Conservation (phyloP, 1,284 basidiomycete species). For the Coniferiporia sulphurascens region DNA sequence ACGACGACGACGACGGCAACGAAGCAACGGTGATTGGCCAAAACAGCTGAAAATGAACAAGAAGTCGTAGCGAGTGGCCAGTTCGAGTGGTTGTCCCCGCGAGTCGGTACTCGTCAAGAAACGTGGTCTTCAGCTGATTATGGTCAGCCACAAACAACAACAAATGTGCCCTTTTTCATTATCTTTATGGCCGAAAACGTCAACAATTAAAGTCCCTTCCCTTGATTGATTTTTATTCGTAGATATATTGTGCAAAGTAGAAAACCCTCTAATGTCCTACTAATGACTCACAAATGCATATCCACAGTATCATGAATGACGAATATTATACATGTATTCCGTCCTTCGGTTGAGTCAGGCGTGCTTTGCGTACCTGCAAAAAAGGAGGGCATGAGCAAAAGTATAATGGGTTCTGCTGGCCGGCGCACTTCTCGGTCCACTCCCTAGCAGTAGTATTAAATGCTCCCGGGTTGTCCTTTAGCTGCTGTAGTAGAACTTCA, state of each 20-base stretch:
- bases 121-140: not conserved
- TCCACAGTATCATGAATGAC: too few relatives aligned
- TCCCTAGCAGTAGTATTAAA: constrained; percentile 74
- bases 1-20: not conserved
- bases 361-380: not conserved
- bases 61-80: not conserved
- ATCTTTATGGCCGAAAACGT: not conserved
- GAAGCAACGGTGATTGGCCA: not conserved
- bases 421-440: constrained; percentile 68
- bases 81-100: not conserved
- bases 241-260: too few relatives aligned
- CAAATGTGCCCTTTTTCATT: not conserved
- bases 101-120: not conserved
- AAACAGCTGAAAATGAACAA: not conserved
- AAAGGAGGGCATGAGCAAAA: not conserved
- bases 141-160: not conserved
- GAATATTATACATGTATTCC: not conserved
- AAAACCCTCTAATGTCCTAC: too few relatives aligned
- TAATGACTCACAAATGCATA: too few relatives aligned
- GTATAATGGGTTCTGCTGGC: not conserved
- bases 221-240: too few relatives aligned
- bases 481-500: constrained; percentile 36
- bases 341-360: not conserved
- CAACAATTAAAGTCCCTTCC: not conserved
- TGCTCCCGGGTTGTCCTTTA: constrained; percentile 69